These are phyloP conservation scores for Croton laevigatus DNA, from an alignment of 441 rosid species.

Conservation along the genomic window DNA sequence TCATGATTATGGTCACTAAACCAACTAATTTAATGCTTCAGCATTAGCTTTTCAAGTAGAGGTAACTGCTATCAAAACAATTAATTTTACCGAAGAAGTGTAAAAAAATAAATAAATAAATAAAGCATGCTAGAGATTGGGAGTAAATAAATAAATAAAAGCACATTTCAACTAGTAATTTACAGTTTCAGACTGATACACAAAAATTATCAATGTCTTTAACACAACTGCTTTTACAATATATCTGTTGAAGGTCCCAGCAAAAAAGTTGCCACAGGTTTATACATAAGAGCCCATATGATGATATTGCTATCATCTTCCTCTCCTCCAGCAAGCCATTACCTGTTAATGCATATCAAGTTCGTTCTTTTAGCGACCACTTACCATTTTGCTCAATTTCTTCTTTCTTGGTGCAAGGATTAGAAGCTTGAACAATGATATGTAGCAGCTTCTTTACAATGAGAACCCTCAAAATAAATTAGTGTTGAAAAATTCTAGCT, in stretches of 20 bases:
- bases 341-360: background rate
- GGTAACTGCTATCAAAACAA: too few relatives aligned
- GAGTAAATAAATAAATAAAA: too few relatives aligned
- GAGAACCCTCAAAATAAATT: conserved; percentile 18
- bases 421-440: conserved; percentile 12
- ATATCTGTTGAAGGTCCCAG: conserved; percentile 8
- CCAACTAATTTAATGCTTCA: too few relatives aligned
- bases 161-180: conserved; percentile 19
- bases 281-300: background rate
- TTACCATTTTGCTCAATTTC: conserved; percentile 8
- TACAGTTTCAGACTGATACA: conserved; percentile 25
- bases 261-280: background rate
- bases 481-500: conserved; percentile 13
- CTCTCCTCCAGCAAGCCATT: conserved; percentile 20
- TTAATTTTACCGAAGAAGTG: too few relatives aligned
- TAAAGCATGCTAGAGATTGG: background rate
- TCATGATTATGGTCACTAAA: too few relatives aligned
- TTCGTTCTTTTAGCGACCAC: conserved; percentile 7
- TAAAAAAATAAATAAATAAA: background rate
- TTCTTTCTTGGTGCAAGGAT: conserved; percentile 14
- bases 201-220: conserved; percentile 10
- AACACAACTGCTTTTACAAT: conserved; percentile 14
- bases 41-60: too few relatives aligned
- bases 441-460: conserved; percentile 16
- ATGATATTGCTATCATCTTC: background rate